phyloP scores from a whole-genome alignment of 2,329 filamentous ascomycete genomes.

The Fusarium globosum region DNA sequence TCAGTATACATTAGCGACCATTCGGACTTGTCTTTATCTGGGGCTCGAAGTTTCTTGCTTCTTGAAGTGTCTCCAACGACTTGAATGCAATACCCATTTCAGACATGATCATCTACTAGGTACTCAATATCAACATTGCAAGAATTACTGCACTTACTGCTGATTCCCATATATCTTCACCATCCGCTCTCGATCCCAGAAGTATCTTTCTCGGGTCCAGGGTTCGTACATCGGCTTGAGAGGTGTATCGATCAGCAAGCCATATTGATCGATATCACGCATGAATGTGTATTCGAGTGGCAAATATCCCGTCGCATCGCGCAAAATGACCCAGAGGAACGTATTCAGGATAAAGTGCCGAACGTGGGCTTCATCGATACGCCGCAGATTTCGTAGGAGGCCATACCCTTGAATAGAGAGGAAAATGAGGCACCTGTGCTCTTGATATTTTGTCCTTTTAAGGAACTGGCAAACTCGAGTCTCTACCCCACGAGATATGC shows the following conservation, averaged over 20 bases:
- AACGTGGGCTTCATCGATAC: no score
- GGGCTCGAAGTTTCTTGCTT: not conserved
- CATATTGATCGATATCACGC: not conserved
- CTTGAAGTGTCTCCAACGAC: not conserved
- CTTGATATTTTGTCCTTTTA: not conserved
- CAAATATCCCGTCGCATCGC: not conserved
- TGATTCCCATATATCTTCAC: not conserved
- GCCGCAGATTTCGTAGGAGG: not conserved
- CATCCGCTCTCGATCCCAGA: not conserved
- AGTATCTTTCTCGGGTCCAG: not conserved
- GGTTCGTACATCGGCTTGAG: not conserved
- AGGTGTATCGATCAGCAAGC: not conserved
- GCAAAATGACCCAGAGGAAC: not conserved
- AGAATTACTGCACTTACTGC: not conserved
- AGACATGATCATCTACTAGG: not conserved
- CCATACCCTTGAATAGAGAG: not conserved
- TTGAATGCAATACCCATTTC: not conserved
- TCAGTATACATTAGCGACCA: not conserved
- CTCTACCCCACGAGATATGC: no score
- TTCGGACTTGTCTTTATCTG: not conserved
- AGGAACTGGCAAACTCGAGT: not conserved
- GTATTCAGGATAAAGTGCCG: not conserved
- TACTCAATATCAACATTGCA: not conserved
- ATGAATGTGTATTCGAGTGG: accelerated
- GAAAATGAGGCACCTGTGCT: not conserved